Conservation (phyloP, 441 rosid species). For the Sinapis alba region DNA sequence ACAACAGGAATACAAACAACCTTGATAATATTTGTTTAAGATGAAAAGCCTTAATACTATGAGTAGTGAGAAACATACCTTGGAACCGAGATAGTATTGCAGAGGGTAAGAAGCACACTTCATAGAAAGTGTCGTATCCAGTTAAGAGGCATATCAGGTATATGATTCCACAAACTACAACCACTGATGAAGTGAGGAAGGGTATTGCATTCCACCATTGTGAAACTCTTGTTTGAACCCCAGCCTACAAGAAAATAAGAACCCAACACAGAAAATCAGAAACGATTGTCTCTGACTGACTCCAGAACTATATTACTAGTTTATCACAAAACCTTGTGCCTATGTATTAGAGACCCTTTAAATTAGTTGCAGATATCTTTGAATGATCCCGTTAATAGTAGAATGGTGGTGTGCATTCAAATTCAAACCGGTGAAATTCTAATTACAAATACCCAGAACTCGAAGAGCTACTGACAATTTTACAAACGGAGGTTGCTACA, state of each 20-base stretch:
- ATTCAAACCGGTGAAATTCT: background rate
- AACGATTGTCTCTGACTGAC: background rate
- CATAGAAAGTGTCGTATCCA: constrained; percentile 82
- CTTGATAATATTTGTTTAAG: background rate
- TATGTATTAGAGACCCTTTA: background rate
- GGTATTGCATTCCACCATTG: constrained; percentile 97
- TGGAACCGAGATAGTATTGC: constrained; percentile 70
- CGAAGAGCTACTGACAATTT: background rate
- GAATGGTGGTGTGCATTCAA: background rate
- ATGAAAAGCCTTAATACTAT: background rate
- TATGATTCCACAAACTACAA: constrained; percentile 66
- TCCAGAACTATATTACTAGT: background rate
- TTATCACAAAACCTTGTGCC: background rate
- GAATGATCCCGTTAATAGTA: background rate
- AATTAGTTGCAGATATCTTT: background rate
- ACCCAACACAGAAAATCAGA: background rate
- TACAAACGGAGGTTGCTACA: background rate
- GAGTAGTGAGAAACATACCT: constrained; percentile 49
- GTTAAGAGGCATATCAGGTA: constrained; percentile 76
- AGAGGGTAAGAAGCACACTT: constrained; percentile 87
- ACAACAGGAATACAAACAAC: constrained; percentile 4
- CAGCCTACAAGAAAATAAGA: constrained; percentile 55
- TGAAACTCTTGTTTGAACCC: constrained; percentile 65
- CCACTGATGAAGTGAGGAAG: constrained; percentile 79
- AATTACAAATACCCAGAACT: background rate